phyloP scores from a whole-genome alignment of 768 basidiomycete genomes.

The Leucosporidium scottii region DNA sequence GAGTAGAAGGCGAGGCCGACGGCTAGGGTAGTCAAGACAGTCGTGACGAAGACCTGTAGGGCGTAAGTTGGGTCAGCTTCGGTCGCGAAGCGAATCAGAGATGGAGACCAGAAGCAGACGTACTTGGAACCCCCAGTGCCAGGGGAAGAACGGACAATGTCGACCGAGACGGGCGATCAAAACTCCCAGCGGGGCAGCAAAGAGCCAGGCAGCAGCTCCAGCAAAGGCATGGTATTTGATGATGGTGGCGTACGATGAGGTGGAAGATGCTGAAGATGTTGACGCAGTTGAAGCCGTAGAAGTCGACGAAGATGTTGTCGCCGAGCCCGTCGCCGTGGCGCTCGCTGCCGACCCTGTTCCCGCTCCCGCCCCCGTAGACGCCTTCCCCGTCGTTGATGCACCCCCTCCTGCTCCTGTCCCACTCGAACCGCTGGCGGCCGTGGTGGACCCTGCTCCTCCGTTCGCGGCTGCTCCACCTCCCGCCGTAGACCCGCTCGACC shows the following conservation, averaged over 20 bases:
- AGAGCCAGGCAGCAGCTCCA: conserved; percentile 14
- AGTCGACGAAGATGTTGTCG: neutral
- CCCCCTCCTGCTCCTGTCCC: neutral
- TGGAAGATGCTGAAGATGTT: neutral
- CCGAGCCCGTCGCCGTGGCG: neutral
- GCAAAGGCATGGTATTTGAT: conserved; percentile 15
- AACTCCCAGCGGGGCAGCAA: neutral
- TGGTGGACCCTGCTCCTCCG: neutral
- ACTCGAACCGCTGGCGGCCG: neutral
- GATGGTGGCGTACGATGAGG: neutral
- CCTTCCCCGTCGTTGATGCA: neutral
- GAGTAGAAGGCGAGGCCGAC: neutral
- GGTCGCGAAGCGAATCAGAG: neutral
- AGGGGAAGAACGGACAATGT: neutral
- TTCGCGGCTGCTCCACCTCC: neutral
- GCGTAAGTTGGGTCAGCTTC: neutral
- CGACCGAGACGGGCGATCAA: neutral
- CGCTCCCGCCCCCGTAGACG: neutral
- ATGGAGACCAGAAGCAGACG: too few species aligned
- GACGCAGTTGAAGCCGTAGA: neutral
- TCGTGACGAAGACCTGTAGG: neutral
- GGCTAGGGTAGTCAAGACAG: neutral
- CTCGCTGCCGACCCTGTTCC: neutral
- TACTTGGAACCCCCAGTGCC: neutral
- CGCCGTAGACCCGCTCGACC: neutral